phyloP scores from a whole-genome alignment of 495 filamentous ascomycete genomes.

The Recurvomyces mirabilis region DNA sequence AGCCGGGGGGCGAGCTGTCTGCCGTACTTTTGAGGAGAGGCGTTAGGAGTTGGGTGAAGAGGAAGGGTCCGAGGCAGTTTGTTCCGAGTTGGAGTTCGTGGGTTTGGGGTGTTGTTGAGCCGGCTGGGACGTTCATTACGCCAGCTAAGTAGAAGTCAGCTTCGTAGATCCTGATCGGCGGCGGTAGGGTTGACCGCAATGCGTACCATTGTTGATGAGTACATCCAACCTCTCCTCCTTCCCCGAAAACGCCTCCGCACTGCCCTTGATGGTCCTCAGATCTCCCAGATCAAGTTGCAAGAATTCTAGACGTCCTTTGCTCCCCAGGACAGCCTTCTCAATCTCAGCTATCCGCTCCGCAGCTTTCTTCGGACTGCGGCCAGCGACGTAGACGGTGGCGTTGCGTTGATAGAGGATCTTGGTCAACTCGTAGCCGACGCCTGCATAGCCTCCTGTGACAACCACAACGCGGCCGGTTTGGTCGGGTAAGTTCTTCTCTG shows the following conservation, averaged over 20 bases:
- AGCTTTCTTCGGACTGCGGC: constrained; percentile 34
- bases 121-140: constrained; percentile 34
- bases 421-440: constrained; percentile 39
- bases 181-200: background rate
- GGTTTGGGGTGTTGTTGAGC: constrained; percentile 29
- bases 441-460: constrained; percentile 43
- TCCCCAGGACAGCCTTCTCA: constrained; percentile 12
- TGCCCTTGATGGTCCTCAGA: constrained; percentile 34
- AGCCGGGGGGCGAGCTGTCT: constrained; percentile 9
- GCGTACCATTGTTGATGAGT: constrained; percentile 35
- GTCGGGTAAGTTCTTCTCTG: constrained; percentile 18
- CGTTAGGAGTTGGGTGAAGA: constrained; percentile 37
- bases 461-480: constrained; percentile 28
- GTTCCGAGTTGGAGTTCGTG: constrained; percentile 39
- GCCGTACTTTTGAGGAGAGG: constrained; percentile 37
- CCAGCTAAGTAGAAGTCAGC: constrained; percentile 29
- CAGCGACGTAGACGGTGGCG: constrained; percentile 42
- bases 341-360: constrained; percentile 31
- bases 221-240: constrained; percentile 38
- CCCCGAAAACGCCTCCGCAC: constrained; percentile 33
- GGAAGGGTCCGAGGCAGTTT: constrained; percentile 40
- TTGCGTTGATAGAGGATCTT: constrained; percentile 37
- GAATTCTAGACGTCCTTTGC: constrained; percentile 31
- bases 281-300: constrained; percentile 38
- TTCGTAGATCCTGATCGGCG: background rate